Evolutionary conservation across 2,329 filamentous ascomycete genomes (phyloP).

Genomic region (Talaromyces sp.): DNA sequence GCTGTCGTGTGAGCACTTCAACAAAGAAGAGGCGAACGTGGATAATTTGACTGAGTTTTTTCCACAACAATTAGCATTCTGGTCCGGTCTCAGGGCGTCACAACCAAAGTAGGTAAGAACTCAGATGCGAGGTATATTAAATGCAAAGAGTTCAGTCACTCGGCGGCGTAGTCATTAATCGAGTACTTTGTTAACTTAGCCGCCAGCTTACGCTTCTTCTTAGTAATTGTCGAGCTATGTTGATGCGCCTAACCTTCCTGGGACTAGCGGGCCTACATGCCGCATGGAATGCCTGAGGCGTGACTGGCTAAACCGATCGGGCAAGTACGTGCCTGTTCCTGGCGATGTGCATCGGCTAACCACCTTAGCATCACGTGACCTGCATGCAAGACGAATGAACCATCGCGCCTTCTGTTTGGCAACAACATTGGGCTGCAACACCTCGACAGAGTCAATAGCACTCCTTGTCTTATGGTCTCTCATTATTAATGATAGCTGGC

Average conservation of each 20-base stretch:
- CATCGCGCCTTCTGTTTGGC: constrained; percentile 19
- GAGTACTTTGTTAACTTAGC: constrained; percentile 1
- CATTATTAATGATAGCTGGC: constrained; percentile 8
- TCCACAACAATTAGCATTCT: constrained; percentile 18
- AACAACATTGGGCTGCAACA: constrained; percentile 22
- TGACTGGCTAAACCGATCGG: background rate
- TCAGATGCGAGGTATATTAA: background rate
- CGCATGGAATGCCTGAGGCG: background rate
- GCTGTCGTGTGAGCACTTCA: constrained; percentile 20
- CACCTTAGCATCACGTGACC: background rate
- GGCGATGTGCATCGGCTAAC: constrained; percentile 4
- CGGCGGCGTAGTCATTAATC: background rate
- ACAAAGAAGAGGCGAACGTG: constrained; percentile 7
- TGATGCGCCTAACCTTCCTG: background rate
- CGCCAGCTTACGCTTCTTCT: background rate
- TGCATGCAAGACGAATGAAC: constrained; percentile 7
- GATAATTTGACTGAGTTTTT: constrained; percentile 2
- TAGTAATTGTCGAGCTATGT: background rate
- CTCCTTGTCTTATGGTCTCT: background rate
- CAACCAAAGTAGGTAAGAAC: background rate
- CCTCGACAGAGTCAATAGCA: constrained; percentile 5
- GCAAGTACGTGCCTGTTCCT: constrained; percentile 12
- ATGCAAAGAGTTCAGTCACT: background rate
- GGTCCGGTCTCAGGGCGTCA: background rate
- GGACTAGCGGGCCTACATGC: background rate